Percentiles rank a stretch among this genome's conserved stretches.
These are phyloP conservation scores for Plantago rigida DNA, from an alignment of 305 asterid genomes.

Conservation along the genomic window DNA sequence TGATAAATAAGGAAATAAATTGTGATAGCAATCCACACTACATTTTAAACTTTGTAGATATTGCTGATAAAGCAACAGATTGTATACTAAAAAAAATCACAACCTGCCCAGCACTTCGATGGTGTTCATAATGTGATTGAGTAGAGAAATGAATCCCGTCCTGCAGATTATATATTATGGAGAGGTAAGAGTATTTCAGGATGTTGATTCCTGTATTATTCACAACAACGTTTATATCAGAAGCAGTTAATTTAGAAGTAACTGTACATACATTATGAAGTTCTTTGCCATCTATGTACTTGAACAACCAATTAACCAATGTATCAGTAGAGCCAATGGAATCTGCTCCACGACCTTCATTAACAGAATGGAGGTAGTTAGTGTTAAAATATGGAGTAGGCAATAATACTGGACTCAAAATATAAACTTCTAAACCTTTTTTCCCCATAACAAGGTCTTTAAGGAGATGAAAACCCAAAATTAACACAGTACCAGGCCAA, in stretches of 20 bases:
- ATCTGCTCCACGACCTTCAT: conserved; percentile 84
- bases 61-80: conserved; percentile 3
- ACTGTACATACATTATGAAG: conserved; percentile 47
- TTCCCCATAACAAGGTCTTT: too few relatives aligned
- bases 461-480: too few relatives aligned
- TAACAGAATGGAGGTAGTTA: conserved; percentile 23
- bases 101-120: conserved; percentile 73
- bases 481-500: too few relatives aligned
- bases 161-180: conserved; percentile 36
- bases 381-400: not conserved
- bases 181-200: conserved; percentile 26
- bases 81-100: conserved; percentile 12
- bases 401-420: too few relatives aligned
- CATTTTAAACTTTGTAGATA: conserved; percentile 13
- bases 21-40: conserved; percentile 2
- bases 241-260: conserved; percentile 23
- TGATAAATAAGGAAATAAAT: conserved; percentile 16
- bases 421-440: too few relatives aligned
- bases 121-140: conserved; percentile 55
- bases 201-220: conserved; percentile 21
- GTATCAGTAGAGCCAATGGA: conserved; percentile 70
- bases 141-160: conserved; percentile 42
- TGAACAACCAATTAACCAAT: conserved; percentile 72
- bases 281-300: conserved; percentile 72
- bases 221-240: conserved; percentile 16